Conservation (phyloP, 768 basidiomycete genomes). For the Boletus reticulatus region DNA sequence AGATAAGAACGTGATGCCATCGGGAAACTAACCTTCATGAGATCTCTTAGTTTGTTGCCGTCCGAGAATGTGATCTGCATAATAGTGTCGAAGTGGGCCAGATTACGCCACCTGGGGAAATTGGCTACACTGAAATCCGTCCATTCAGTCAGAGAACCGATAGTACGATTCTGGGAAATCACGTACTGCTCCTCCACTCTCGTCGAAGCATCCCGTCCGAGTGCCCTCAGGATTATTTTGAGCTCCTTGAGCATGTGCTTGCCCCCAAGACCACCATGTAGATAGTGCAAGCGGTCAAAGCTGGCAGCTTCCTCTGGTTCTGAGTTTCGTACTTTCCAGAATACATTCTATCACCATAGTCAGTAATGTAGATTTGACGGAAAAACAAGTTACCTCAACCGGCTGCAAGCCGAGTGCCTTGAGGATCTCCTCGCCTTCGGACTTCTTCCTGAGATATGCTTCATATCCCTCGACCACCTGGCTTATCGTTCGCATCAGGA, state of each 20-base stretch:
- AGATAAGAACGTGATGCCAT: too few relatives aligned
- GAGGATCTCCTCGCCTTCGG: background rate
- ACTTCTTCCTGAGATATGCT: background rate
- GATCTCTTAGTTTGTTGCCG: too few relatives aligned
- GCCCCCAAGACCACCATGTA: background rate
- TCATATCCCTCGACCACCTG: background rate
- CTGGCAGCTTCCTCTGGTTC: background rate
- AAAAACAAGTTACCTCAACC: too few relatives aligned
- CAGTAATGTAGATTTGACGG: too few relatives aligned
- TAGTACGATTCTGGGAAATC: too few relatives aligned
- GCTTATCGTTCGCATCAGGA: background rate
- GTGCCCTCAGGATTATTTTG: background rate
- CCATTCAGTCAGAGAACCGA: too few relatives aligned
- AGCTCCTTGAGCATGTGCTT: background rate
- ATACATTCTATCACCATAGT: background rate
- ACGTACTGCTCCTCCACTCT: background rate
- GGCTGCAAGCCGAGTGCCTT: background rate
- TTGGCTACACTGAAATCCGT: too few relatives aligned
- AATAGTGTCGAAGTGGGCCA: too few relatives aligned
- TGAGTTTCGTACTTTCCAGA: background rate
- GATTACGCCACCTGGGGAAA: too few relatives aligned
- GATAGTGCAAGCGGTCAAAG: background rate
- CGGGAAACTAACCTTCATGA: too few relatives aligned
- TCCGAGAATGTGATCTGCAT: too few relatives aligned
- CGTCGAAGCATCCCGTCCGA: background rate